Conservation (phyloP, 495 filamentous ascomycete species). For the Xylaria longipes region DNA sequence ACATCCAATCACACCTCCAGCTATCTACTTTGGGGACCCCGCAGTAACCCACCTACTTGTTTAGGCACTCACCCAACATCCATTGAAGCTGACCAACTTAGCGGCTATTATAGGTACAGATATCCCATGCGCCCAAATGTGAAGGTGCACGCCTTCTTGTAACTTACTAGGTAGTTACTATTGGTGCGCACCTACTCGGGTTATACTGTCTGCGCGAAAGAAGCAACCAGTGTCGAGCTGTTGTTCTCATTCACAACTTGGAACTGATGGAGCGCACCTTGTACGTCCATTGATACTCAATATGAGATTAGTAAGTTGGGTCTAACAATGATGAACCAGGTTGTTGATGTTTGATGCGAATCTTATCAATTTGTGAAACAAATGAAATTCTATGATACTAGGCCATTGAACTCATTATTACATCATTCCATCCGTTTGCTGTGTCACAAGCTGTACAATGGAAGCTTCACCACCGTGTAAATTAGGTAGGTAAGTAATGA, state of each 20-base stretch:
- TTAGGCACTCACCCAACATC: neutral
- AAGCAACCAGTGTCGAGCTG: neutral
- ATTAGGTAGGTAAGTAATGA: constrained; percentile 2
- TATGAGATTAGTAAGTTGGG: neutral
- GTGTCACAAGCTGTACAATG: neutral
- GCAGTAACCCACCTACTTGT: constrained; percentile 23
- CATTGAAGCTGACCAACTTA: neutral
- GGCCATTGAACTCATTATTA: neutral
- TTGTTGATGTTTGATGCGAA: neutral
- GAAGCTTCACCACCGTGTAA: neutral
- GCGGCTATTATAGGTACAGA: neutral
- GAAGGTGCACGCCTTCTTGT: neutral
- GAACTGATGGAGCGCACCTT: neutral
- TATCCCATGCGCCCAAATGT: neutral
- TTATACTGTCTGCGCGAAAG: neutral
- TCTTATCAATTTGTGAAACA: neutral
- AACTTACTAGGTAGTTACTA: neutral
- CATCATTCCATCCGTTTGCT: neutral
- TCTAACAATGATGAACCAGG: neutral
- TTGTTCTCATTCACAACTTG: neutral
- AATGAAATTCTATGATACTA: neutral
- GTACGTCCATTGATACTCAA: neutral
- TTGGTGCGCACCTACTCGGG: neutral
- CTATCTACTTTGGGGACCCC: constrained; percentile 12
- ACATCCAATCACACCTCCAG: neutral